These are phyloP conservation scores for Phylloboletellus chloephorus DNA, from an alignment of 1,284 basidiomycete species.

Conservation along the genomic window DNA sequence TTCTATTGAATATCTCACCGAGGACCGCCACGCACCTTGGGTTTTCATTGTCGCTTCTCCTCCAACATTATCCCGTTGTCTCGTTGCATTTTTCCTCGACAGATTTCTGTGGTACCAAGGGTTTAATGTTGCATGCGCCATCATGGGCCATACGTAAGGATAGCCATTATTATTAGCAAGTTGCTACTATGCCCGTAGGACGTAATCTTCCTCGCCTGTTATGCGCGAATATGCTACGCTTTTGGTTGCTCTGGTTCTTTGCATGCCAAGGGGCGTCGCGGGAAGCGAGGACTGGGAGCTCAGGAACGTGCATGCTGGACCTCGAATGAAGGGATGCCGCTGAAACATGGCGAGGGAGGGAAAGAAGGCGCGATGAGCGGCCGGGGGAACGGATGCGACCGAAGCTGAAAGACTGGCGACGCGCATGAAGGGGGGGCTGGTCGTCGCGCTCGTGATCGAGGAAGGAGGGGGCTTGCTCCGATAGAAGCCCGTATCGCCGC, in stretches of 20 bases:
- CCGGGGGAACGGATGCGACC: no score
- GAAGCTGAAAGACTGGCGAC: no score
- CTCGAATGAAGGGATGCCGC: no score
- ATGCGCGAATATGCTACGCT: constrained; percentile 22
- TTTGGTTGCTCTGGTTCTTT: not conserved
- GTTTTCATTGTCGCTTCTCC: not conserved
- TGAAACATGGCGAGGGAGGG: no score
- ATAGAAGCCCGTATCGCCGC: not conserved
- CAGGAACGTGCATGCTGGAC: no score
- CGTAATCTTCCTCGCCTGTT: constrained; percentile 15
- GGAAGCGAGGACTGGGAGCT: no score
- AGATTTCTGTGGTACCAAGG: constrained; percentile 14
- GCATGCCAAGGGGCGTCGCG: not conserved
- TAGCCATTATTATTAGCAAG: constrained; percentile 22
- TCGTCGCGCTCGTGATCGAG: not conserved
- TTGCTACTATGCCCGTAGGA: constrained; percentile 18
- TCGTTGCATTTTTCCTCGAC: constrained; percentile 8
- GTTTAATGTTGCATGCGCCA: constrained; percentile 11
- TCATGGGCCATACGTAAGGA: constrained; percentile 15
- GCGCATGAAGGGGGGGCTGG: no score
- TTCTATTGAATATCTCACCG: constrained; percentile 24
- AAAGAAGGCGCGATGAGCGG: no score
- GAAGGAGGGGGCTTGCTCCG: not conserved
- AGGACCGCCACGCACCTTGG: constrained; percentile 6
- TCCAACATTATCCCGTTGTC: constrained; percentile 2